Evolutionary conservation across 2,329 filamentous ascomycete genomes (phyloP), one percentile per base, ranked within the genome.

Genomic region (Colletotrichum spinosum): DNA sequence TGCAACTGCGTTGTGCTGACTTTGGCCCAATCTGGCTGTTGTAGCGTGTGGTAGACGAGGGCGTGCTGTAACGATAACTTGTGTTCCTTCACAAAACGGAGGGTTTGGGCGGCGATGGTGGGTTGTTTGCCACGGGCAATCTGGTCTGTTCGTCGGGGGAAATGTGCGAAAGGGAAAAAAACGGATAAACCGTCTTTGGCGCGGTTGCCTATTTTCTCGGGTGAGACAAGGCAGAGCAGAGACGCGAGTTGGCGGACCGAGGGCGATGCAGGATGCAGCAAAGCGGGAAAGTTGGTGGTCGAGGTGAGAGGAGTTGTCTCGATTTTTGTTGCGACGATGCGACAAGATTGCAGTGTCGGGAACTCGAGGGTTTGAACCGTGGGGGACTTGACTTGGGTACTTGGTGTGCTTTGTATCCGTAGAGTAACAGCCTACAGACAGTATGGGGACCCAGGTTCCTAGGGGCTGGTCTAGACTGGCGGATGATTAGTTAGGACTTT

Each of bases 321-420:
- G 48, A 17, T 46, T 50, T 45, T 46, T 55, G 25, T 25, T 25
- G 25, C 25, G 25, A 25, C 3, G 25, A 25, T 62, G 48, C 48
- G 58, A 54, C 53, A 42, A 52, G 56, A 57, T 49, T 65, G 62
- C 58, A 58, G 58, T 65, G 62, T 65, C 58, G 62, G 62, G 58
- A 33, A 62, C 34, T 35, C 46, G 46, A 51, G 55, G 50, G 52
- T 52, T 65, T 46, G 57, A 52, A 63, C 25, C 25, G 25, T 25
- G 25, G 4, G 25, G 25, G 25, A 25, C 25, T 25, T 25, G 25
- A 25, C 25, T 17, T 52, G 46, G 34, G 49, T 25, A 12, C 25
- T 25, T 25, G 25, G 25, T 25, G 25, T 25, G 4, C 25, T 25
- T 25, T 25, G 25, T 25, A 25, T 25, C 25, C 25, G 25, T 25